Conservation (phyloP, 352 stramenopile species). For the Plasmopara viticola region DNA sequence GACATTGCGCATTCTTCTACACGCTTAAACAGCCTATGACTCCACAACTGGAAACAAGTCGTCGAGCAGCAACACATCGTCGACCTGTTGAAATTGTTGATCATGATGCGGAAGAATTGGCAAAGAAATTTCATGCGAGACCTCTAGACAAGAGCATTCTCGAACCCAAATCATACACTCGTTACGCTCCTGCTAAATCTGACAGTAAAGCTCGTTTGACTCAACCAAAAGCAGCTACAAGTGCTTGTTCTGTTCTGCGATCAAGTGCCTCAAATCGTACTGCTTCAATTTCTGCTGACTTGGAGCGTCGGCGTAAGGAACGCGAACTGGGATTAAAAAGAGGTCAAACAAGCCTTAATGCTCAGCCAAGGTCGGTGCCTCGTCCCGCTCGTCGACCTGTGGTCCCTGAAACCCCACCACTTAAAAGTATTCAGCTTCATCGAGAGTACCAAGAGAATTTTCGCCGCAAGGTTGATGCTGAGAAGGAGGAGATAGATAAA, state of each 20-base stretch:
- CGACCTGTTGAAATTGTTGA: constrained; percentile 54
- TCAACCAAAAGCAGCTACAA: constrained; percentile 38
- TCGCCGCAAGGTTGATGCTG: constrained; percentile 43
- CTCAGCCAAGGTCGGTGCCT: constrained; percentile 11
- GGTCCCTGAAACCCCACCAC: constrained; percentile 60
- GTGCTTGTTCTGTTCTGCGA: constrained; percentile 26
- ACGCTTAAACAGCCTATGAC: constrained; percentile 34
- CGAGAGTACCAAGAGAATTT: constrained; percentile 69
- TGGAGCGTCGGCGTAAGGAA: constrained; percentile 42
- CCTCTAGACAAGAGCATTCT: constrained; percentile 59
- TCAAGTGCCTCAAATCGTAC: constrained; percentile 29
- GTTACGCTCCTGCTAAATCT: constrained; percentile 23
- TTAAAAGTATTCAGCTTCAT: constrained; percentile 69
- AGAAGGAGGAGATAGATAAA: constrained; percentile 48
- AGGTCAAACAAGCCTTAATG: constrained; percentile 12
- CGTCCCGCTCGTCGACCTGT: constrained; percentile 28
- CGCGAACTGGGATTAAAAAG: constrained; percentile 32
- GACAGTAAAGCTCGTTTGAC: constrained; percentile 32
- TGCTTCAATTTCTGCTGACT: constrained; percentile 21
- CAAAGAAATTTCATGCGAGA: constrained; percentile 70
- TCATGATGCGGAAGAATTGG: constrained; percentile 63
- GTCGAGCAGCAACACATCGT: constrained; percentile 46
- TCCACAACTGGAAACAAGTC: constrained; percentile 59
- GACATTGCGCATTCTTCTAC: constrained; percentile 5
- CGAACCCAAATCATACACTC: constrained; percentile 27